Evolutionary conservation across 2,329 filamentous ascomycete genomes (phyloP), one percentile per base, ranked within the genome.

Genomic region (Aureobasidium sp.): DNA sequence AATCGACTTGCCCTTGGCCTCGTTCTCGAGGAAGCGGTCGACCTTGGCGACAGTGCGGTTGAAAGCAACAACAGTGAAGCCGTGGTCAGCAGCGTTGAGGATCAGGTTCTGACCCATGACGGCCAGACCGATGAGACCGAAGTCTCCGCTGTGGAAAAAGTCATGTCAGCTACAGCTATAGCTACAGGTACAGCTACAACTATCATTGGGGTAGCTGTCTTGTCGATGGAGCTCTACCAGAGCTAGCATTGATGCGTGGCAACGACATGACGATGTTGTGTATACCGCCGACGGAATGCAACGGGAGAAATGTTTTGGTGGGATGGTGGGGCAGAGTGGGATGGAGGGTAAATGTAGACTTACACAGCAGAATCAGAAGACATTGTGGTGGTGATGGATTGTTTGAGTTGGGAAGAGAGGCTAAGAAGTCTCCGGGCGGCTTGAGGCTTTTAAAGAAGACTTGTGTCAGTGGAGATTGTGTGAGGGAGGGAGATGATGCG

Each of bases 1-100:
- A 71, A 99, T 89, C 72, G 90, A 89, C 85, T 96, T 97, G 83
- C 92, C 87, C 73, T 75, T 76, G 70, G 78, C 75, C 77, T 80
- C 77, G 66, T 80, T 70, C 37, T 72, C 70, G 32, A 75, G 68
- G 70, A 75, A 72, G 61, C 84, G 84, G 83, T 97, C 92, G 78
- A 99, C 94, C 87, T 99, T 99, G 80, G 91, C 86, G 71, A 97
- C 90, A 71, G 94, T 99, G 79, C 94, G 90, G 88, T 99, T 99
- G 87, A 89, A 99, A 71, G 93, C 94, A 79, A 93, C 89, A 74
- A 99, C 90, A 76, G 91, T 97, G 86, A 95, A 97, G 74, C 92
- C 78, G 70, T 81, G 79, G 70, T 81, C 79, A 67, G 79, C 79
- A 69, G 79, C 79, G 72, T 81, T 81, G 70, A 81, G 77, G 74